Evolutionary conservation across 495 filamentous ascomycete species (phyloP), one percentile per base, ranked within the genome.

Genomic region (Copromyces sp.): DNA sequence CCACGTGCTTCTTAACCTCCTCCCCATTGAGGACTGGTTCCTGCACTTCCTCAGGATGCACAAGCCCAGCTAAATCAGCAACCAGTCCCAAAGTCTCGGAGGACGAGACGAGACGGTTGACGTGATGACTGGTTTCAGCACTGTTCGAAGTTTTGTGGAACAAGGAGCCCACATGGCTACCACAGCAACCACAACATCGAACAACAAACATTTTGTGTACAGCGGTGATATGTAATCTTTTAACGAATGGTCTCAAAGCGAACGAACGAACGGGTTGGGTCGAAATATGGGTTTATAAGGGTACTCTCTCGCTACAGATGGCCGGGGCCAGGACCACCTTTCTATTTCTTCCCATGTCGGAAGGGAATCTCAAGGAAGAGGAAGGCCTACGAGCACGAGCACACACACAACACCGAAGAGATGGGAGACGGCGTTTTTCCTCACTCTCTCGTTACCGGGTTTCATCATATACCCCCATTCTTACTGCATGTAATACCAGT

Each of bases 11-110:
- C 72, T 80, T 32, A 80, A 80, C 70, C 72, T 80, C 20, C 42
- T 79, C 32, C 68, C 75, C 29, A 24, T 80, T n/a, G 78, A 80
- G 69, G 78, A 80, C 16, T 77, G 79, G 42, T 80, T 80, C 41
- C 59, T 80, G 72, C 70, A 73, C 65, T 2, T 73, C 35, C 14
- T 80, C 8, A 76, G 78, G 74, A 77, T 80, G 39, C 76, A 78
- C 39, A 79, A 80, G 73, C 78, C 78, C 53, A 65, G 35, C 47
- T 77, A 65, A 76, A 47, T 9, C 2, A 39, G 38, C 29, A 6
- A 20, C 6, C 5, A 14, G 35, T 39, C 11, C 14, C 20, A 9
- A 14, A 71, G 29, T 41, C 68, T 24, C 37, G 44, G 20, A 39
- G 9, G 59, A 38, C 29, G 24, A 39, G 17, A 32, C 6, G 38